Evolutionary conservation across 2,329 filamentous ascomycete genomes (phyloP), one percentile per base, ranked within the genome.

Genomic region (Phaeosphaeriaceae sp.): DNA sequence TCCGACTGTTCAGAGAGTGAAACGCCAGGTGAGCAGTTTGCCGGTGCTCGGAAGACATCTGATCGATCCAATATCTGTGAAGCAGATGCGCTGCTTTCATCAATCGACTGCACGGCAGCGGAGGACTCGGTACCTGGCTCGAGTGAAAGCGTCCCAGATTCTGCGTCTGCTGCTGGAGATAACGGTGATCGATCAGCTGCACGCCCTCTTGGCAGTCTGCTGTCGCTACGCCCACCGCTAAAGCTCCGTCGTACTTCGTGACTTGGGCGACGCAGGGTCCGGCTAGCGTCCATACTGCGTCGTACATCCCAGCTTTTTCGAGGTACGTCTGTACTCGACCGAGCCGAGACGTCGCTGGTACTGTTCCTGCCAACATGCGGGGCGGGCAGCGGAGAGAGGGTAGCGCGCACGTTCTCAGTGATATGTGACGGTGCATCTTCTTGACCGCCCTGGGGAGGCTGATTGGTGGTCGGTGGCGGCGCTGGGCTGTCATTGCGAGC

Each of bases 41-140:
- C 91, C 17, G 93, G 93, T 24, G 89, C 89, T 65, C 91, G 89
- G 70, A 99, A 98, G 9, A 97, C 91, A 67, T 95, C 92, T 67
- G 93, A 97, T 32, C 91, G 88, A 54, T 88, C 86, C 9, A 99
- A 81, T 40, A 98, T 97, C 77, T 97, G 93, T 74, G 94, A 98
- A 2, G 92, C 94, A 3, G 94, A 96, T 49, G 90, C 89, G 56
- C 84, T 83, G n/a, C 84, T 87, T 58, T 94, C 92, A 44, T 94
- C 91, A 30, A 79, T 72, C 1, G 78, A 80, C 56, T 80, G 91
- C 3, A 88, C 83, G 1, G 90, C 83, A 30, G 89, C 81, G 2
- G 88, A 92, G 1, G 91, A 94, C 56, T 91, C 87, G 5, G 89
- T 92, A 0, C 88, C 90, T 24, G 90, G 91, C 53, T 92, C 92